Evolutionary conservation across 1,284 basidiomycete species (phyloP), one percentile per base, ranked within the genome.

Genomic region (Lentinus polychrous): DNA sequence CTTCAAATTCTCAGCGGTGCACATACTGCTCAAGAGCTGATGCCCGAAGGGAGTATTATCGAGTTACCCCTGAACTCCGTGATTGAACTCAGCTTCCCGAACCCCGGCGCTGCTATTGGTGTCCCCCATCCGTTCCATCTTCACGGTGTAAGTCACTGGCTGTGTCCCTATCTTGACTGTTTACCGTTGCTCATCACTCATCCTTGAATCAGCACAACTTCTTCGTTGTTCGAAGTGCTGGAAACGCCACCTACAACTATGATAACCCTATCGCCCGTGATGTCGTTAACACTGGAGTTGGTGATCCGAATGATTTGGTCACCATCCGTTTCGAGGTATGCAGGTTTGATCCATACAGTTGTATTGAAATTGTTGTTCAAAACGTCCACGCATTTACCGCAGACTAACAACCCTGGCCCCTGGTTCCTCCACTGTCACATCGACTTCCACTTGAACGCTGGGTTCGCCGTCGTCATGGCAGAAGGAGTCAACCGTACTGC

Each of bases 91-190:
- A 57, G 60, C 2, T 58, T 73, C 31, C 45, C 49, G 10, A 27
- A 27, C 27, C 62, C 66, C 11, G 66, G 57, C 0, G 54, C 55
- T 15, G 60, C 53, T 2, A 38, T 55, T 14, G 64, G 63, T 20
- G 60, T 59, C 18, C 60, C 60, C 60, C 70, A 71, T 52, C 70
- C 70, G 1, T 60, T 72, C 54, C 70, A 72, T 57, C 45, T 72
- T 18, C 70, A 72, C 49, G 69, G 70, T 1, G 67, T 68, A 53
- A 51, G 62, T 45, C 8, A 34, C 27, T 33, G n/a, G 39, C 22
- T 14, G 7, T 22, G 12, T 41, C 15, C 7, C 39, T 6, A 8
- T 14, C 11, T 18, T 5, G n/a, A n/a, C n/a, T n/a, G 23, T 22
- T 22, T 17, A 17, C 14, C 8, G 17, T 7, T 20, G 14, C 39